A percentile compares a stretch with the other conserved stretches of the same genome.
phyloP scores from a whole-genome alignment of 2,329 filamentous ascomycete species.

The Neurospora sp. region DNA sequence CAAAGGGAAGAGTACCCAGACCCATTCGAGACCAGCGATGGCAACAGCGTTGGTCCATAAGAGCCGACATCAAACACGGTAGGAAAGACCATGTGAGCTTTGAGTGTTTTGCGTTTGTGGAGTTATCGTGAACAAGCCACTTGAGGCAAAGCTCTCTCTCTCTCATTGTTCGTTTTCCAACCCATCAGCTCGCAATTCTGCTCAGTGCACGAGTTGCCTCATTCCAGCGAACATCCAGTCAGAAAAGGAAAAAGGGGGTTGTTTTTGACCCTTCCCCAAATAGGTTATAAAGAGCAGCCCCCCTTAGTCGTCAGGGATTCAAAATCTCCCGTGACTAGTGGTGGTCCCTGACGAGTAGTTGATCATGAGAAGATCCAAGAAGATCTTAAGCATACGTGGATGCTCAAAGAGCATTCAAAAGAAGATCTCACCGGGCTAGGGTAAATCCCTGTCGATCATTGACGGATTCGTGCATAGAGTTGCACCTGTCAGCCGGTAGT shows the following conservation, averaged over 20 bases:
- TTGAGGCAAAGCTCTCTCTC: not conserved
- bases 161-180: not conserved
- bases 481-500: not conserved
- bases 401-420: not conserved
- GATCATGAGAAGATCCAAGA: not conserved
- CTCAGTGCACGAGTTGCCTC: not conserved
- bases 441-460: not conserved
- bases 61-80: not conserved
- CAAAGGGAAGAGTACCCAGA: not conserved
- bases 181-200: not conserved
- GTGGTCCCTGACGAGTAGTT: no score
- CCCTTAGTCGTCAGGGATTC: not conserved
- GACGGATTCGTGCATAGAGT: not conserved
- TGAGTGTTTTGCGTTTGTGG: not conserved
- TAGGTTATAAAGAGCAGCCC: not conserved
- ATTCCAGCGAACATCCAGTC: not conserved
- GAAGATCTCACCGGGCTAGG: not conserved
- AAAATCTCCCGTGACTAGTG: no score
- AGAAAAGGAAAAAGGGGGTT: not conserved
- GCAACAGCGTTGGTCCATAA: not conserved
- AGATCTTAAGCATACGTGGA: not conserved
- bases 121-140: not conserved
- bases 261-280: not conserved
- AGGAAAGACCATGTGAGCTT: not conserved
- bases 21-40: not conserved